These are phyloP conservation scores for Lactuca sativa DNA, from an alignment of 129 eudicot genomes.

Conservation along the genomic window DNA sequence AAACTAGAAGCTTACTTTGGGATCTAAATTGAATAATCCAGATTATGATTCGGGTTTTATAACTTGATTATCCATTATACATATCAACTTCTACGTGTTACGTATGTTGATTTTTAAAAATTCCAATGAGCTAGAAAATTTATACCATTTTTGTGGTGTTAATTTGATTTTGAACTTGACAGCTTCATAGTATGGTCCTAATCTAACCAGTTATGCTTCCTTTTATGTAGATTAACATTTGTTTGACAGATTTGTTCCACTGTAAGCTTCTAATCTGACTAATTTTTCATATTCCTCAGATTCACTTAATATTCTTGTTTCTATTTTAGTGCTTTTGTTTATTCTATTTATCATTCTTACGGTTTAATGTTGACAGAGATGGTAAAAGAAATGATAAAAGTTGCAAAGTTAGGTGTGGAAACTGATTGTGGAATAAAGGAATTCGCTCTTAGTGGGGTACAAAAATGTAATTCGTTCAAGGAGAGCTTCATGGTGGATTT, in stretches of 20 bases:
- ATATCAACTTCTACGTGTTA: slow-evolving; percentile 9
- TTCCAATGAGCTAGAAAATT: slow-evolving; percentile 1
- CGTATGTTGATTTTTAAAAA: background rate
- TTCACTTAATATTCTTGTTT: slow-evolving; percentile 1
- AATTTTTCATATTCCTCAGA: background rate
- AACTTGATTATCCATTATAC: background rate
- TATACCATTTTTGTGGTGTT: background rate
- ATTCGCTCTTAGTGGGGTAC: slow-evolving; percentile 61
- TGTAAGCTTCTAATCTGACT: slow-evolving; percentile 2
- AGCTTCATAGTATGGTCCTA: slow-evolving; percentile 9
- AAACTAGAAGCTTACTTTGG: background rate
- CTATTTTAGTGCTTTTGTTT: background rate
- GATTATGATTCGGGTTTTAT: background rate
- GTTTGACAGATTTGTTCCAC: background rate
- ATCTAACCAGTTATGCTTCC: slow-evolving; percentile 4
- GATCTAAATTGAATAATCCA: background rate
- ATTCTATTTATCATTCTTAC: slow-evolving; percentile 2
- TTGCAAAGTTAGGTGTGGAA: slow-evolving; percentile 55
- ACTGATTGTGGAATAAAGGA: slow-evolving; percentile 62
- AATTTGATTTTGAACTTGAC: slow-evolving; percentile 3
- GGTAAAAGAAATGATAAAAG: slow-evolving; percentile 67
- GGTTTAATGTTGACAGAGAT: slow-evolving; percentile 41
- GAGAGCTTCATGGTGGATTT: slow-evolving; percentile 66
- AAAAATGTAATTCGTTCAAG: slow-evolving; percentile 66
- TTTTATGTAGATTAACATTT: background rate